Base-by-base conservation (phyloP, 2,329 filamentous ascomycete species). In the Cordyceps tenuipes region DNA sequence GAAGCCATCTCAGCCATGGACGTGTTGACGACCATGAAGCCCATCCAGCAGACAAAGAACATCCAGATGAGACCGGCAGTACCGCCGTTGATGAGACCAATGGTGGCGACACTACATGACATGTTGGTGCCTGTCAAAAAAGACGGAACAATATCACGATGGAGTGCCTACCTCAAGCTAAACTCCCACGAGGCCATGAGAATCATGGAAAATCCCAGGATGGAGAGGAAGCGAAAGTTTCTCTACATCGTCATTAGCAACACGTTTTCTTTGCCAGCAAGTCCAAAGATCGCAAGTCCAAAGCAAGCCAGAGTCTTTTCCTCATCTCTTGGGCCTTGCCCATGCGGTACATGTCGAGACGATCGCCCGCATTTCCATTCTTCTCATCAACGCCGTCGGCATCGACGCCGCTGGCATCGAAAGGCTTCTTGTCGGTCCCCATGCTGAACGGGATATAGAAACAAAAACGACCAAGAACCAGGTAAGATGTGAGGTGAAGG, bases 1-100 rank as follows among this genome's bases (percentile, higher is more conserved):
- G 76, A 78, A 1, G 76, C 77, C 72, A 80, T 77, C 63, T 80
- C 78, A 7, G 77, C 76, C 70, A 80, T 75, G 3, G 75, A 78
- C 0, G 71, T 67, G 60, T 73, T 73, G 39, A 75, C 72, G 5
- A 71, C 58, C 3, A 74, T 63, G 44, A 76, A 73, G 0, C 76
- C 75, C 6, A 72, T 64, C 66, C 70, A 75, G 46, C 68, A 73
- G 13, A 73, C 64, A 13, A 78, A 67, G 64, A 71, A 78, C 55
- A 75, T 71, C 71, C 74, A 80, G 44, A 80, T 76, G 12, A 79
- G 66, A 8, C 78, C 78, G 1, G 73, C 75, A 0, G 75, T 74
- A 1, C 77, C 77, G 17, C 78, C 77, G 62, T 79, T 78, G 13
- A 67, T 47, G 5, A 70, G 66, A 6, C 67, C 68, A 21, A 65